These are phyloP conservation scores for Pisolithus thermaeus DNA, from an alignment of 1,284 basidiomycete genomes.

Conservation along the genomic window DNA sequence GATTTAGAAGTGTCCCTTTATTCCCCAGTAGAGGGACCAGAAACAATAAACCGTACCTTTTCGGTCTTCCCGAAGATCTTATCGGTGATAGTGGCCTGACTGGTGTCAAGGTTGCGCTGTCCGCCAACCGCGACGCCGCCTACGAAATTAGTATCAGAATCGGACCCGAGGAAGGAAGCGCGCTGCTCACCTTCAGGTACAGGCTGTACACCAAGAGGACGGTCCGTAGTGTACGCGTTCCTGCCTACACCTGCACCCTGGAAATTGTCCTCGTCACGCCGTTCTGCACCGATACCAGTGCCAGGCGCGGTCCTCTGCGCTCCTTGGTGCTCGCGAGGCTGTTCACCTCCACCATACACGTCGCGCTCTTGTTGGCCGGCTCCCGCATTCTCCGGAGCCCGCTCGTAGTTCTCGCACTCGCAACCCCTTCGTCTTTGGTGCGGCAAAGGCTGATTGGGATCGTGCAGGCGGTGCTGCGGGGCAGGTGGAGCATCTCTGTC, in stretches of 20 bases:
- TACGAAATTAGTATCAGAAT: conserved; percentile 10
- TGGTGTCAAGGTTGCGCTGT: conserved; percentile 35
- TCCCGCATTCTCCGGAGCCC: background rate
- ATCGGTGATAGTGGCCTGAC: conserved; percentile 38
- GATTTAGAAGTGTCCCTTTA: background rate
- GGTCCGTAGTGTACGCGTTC: conserved; percentile 34
- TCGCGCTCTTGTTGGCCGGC: background rate
- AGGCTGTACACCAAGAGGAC: conserved; percentile 38
- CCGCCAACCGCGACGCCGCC: conserved; percentile 43
- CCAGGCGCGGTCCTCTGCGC: background rate
- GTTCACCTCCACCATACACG: too few relatives aligned
- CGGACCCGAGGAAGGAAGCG: background rate
- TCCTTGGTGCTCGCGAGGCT: background rate
- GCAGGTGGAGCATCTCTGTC: background rate
- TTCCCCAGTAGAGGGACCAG: background rate
- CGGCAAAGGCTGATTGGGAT: conserved; percentile 4
- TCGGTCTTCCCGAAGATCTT: conserved; percentile 51
- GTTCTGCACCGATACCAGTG: background rate
- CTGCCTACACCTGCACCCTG: conserved; percentile 1
- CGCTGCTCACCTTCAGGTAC: conserved; percentile 30
- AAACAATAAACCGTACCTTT: conserved; percentile 32
- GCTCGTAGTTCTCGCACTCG: background rate
- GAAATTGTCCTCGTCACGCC: background rate
- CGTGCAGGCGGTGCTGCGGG: conserved; percentile 10
- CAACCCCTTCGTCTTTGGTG: background rate